Conservation (phyloP, 1,284 basidiomycete genomes). For the Grifola frondosa region DNA sequence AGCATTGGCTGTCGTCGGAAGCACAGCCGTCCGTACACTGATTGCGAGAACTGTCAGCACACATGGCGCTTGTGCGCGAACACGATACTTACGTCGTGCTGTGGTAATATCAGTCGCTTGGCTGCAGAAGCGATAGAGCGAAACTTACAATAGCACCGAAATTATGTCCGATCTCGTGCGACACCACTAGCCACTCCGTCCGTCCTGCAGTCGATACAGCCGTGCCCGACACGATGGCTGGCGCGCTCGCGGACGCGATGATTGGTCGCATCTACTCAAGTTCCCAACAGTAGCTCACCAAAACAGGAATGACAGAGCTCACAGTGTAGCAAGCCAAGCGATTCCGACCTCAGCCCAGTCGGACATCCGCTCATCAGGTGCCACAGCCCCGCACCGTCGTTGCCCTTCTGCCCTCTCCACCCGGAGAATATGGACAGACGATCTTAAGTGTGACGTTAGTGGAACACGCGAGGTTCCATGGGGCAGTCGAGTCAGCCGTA, state of each 20-base stretch:
- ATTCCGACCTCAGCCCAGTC: constrained; percentile 85
- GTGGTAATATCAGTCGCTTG: constrained; percentile 5
- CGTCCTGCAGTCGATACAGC: constrained; percentile 78
- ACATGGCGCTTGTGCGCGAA: constrained; percentile 1
- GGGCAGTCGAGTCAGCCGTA: constrained; percentile 41
- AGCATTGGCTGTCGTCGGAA: constrained; percentile 55
- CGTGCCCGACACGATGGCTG: constrained; percentile 73
- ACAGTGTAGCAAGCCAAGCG: constrained; percentile 84
- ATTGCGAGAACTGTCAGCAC: constrained; percentile 3
- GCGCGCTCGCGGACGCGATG: constrained; percentile 44
- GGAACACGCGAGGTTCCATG: constrained; percentile 63
- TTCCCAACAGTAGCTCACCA: constrained; percentile 1
- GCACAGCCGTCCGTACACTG: constrained; percentile 72
- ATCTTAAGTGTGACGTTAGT: constrained; percentile 56
- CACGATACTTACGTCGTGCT: constrained; percentile 62
- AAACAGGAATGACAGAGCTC: constrained; percentile 25
- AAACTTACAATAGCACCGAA: constrained; percentile 85
- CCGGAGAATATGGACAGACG: constrained; percentile 80
- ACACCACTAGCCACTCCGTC: constrained; percentile 80
- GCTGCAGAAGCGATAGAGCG: background rate
- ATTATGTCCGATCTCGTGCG: constrained; percentile 90
- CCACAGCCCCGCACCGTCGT: constrained; percentile 81
- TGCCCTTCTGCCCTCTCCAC: constrained; percentile 77
- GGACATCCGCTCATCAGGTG: constrained; percentile 89
- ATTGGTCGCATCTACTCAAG: constrained; percentile 53